Conservation (phyloP, 2,329 filamentous ascomycete genomes). For the Mariannaea sp. region DNA sequence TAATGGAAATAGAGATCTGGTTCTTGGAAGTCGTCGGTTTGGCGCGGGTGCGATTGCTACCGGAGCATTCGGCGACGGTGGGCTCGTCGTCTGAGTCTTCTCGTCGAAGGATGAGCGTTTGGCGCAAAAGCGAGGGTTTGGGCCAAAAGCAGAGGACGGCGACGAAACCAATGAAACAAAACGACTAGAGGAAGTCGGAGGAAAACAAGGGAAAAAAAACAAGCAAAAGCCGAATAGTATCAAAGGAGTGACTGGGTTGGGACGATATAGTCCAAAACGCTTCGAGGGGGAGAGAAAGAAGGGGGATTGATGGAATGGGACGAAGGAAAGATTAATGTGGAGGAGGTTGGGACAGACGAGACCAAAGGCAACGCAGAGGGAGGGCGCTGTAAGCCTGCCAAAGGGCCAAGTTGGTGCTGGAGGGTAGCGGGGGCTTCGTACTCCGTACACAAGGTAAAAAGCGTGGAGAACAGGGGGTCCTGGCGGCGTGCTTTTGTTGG, state of each 20-base stretch:
- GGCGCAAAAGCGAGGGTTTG: constrained; percentile 15
- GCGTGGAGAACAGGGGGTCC: constrained; percentile 32
- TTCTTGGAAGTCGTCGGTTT: constrained; percentile 9
- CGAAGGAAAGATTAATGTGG: constrained; percentile 17
- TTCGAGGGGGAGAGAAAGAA: constrained; percentile 4
- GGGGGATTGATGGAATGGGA: constrained; percentile 4
- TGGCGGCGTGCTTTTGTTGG: constrained; percentile 9
- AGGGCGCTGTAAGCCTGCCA: not conserved
- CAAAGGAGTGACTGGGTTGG: constrained; percentile 32
- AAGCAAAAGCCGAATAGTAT: constrained; percentile 18
- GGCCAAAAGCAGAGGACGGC: constrained; percentile 26
- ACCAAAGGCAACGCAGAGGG: constrained; percentile 8
- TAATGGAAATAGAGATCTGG: constrained; percentile 2
- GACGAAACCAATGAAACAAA: constrained; percentile 17
- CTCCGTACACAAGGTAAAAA: constrained; percentile 18
- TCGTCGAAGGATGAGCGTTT: constrained; percentile 16
- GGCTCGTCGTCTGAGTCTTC: constrained; percentile 13
- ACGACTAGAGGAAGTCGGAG: not conserved
- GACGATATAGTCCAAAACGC: constrained; percentile 28
- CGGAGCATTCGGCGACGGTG: constrained; percentile 35
- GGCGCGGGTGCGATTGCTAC: constrained; percentile 35
- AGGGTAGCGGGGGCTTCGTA: no score
- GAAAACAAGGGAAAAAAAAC: constrained; percentile 14
- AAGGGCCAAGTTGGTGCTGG: no score
- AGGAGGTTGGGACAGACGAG: constrained; percentile 26